These are phyloP conservation scores for Pythium plurisporium DNA, from an alignment of 352 stramenopile genomes.

Conservation along the genomic window DNA sequence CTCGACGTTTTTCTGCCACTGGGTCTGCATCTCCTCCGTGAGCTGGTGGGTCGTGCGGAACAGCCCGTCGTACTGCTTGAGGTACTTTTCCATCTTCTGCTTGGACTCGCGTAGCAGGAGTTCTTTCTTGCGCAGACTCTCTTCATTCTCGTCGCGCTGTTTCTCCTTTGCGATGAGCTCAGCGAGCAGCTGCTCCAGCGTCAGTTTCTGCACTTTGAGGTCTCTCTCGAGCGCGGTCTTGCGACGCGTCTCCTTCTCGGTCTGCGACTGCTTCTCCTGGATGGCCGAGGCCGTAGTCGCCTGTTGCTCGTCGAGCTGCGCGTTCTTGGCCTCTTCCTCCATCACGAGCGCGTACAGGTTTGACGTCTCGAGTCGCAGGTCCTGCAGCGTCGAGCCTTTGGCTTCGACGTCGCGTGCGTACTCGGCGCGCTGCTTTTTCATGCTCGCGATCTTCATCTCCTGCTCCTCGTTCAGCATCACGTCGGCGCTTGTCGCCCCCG, in stretches of 20 bases:
- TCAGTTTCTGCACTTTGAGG: slow-evolving; percentile 64
- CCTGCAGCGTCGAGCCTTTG: slow-evolving; percentile 61
- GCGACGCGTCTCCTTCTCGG: slow-evolving; percentile 56
- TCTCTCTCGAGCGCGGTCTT: slow-evolving; percentile 68
- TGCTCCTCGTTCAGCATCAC: slow-evolving; percentile 68
- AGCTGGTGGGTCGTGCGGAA: slow-evolving; percentile 75
- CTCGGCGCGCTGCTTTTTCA: slow-evolving; percentile 70
- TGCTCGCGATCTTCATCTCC: slow-evolving; percentile 57
- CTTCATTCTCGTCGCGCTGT: slow-evolving; percentile 51
- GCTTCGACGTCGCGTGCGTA: slow-evolving; percentile 64
- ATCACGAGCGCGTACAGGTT: slow-evolving; percentile 60
- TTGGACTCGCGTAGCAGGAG: slow-evolving; percentile 72
- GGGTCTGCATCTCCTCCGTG: slow-evolving; percentile 72
- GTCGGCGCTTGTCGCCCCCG: slow-evolving; percentile 19
- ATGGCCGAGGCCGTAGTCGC: slow-evolving; percentile 38
- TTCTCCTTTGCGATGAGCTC: slow-evolving; percentile 39
- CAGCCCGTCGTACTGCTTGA: slow-evolving; percentile 82
- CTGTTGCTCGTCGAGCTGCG: slow-evolving; percentile 50
- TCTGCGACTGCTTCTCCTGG: slow-evolving; percentile 55
- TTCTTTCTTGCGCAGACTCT: slow-evolving; percentile 65
- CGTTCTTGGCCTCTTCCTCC: slow-evolving; percentile 61
- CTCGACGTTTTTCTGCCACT: slow-evolving; percentile 84
- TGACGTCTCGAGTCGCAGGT: slow-evolving; percentile 57
- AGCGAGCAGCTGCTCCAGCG: slow-evolving; percentile 42
- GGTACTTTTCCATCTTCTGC: slow-evolving; percentile 86